phyloP scores from a whole-genome alignment of 169 alveolate species.

The Cryptosporidium felis region DNA sequence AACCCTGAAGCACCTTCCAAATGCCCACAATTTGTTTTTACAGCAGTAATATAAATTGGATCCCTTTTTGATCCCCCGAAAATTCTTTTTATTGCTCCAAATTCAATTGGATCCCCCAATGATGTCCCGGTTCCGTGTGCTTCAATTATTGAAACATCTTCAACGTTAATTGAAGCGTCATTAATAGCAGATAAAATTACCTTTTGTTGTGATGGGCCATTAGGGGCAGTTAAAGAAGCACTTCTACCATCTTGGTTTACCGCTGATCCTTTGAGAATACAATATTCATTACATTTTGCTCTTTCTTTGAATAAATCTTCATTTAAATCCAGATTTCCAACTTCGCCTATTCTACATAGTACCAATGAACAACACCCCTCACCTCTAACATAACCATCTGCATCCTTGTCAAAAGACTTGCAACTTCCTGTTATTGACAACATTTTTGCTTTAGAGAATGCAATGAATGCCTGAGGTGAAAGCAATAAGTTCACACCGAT shows the following conservation, averaged over 20 bases:
- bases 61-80: slow-evolving; percentile 2
- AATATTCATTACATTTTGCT: neutral
- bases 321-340: slow-evolving; percentile 1
- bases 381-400: slow-evolving; percentile 70
- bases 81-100: slow-evolving; percentile 56
- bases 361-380: slow-evolving; percentile 65
- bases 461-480: slow-evolving; percentile 65
- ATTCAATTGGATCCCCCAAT: slow-evolving; percentile 67
- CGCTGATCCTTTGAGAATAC: slow-evolving; percentile 36
- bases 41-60: slow-evolving; percentile 73
- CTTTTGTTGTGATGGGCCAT: slow-evolving; percentile 64
- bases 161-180: neutral
- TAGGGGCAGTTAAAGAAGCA: slow-evolving; percentile 71
- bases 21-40: slow-evolving; percentile 77
- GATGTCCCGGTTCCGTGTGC: slow-evolving; percentile 65
- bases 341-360: slow-evolving; percentile 38
- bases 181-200: slow-evolving; percentile 34
- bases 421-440: slow-evolving; percentile 59
- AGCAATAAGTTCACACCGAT: slow-evolving; percentile 56
- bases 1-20: slow-evolving; percentile 75
- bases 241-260: slow-evolving; percentile 71
- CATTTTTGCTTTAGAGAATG: slow-evolving; percentile 61
- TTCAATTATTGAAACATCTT: slow-evolving; percentile 51
- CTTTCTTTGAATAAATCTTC: neutral
- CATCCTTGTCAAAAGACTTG: slow-evolving; percentile 63